Conservation (phyloP, 345 rosid genomes). For the Boechera retrofracta region DNA sequence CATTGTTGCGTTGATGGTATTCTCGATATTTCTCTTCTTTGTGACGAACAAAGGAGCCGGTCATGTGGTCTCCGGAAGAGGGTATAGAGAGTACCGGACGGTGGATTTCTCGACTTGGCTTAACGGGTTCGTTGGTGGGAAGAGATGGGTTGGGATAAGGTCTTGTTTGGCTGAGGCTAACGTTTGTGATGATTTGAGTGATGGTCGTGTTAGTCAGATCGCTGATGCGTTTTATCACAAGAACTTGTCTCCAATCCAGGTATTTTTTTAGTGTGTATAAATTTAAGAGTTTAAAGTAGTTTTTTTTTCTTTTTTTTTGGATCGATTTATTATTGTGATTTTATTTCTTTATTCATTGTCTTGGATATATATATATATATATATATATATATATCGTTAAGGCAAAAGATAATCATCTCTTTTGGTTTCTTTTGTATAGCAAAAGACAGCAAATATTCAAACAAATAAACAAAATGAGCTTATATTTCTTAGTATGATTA, state of each 20-base stretch:
- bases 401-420: too few relatives aligned
- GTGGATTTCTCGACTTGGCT: conserved; percentile 47
- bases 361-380: not conserved
- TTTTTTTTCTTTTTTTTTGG: not conserved
- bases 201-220: conserved; percentile 42
- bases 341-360: not conserved
- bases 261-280: not conserved
- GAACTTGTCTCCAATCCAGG: conserved; percentile 51
- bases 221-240: conserved; percentile 48
- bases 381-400: not conserved
- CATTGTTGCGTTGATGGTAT: conserved; percentile 32
- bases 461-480: too few relatives aligned
- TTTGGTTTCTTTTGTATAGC: too few relatives aligned
- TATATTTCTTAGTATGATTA: too few relatives aligned
- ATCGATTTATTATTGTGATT: too few relatives aligned
- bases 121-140: conserved; percentile 43
- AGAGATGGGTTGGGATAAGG: conserved; percentile 47
- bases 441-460: too few relatives aligned
- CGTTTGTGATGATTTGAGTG: conserved; percentile 41
- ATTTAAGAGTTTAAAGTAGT: not conserved
- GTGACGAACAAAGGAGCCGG: conserved; percentile 49
- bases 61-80: conserved; percentile 45
- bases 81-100: conserved; percentile 44
- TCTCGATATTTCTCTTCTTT: conserved; percentile 46
- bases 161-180: conserved; percentile 46